phyloP scores from a whole-genome alignment of 768 basidiomycete species.

The Suillus fuscotomentosus region DNA sequence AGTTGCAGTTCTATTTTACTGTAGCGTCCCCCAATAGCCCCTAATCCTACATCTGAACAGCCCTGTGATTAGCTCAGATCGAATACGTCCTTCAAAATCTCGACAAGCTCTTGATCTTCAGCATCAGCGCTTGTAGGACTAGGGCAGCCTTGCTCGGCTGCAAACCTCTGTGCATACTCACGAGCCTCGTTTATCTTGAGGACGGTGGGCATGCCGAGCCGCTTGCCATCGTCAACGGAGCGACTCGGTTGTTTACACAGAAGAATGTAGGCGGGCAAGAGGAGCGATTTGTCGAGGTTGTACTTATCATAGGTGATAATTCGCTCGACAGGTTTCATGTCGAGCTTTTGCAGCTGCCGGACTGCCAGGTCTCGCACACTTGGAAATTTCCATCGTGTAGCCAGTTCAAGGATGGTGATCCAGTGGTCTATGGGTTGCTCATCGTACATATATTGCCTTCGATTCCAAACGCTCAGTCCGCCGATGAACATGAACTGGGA shows the following conservation, averaged over 20 bases:
- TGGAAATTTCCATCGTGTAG: slow-evolving; percentile 53
- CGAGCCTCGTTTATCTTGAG: slow-evolving; percentile 52
- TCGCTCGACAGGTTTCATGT: slow-evolving; percentile 48
- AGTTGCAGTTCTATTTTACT: not conserved
- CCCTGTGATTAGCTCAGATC: slow-evolving; percentile 13
- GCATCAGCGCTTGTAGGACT: slow-evolving; percentile 28
- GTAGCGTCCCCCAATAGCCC: not conserved
- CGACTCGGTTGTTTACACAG: slow-evolving; percentile 53
- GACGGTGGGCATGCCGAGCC: slow-evolving; percentile 56
- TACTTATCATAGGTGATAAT: slow-evolving; percentile 56
- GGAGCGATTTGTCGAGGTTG: slow-evolving; percentile 44
- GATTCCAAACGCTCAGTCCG: not conserved
- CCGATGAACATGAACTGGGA: too few species aligned
- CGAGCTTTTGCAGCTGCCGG: slow-evolving; percentile 51
- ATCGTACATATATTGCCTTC: slow-evolving; percentile 56
- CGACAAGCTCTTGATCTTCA: slow-evolving; percentile 24
- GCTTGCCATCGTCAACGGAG: slow-evolving; percentile 51
- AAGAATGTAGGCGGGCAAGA: slow-evolving; percentile 50
- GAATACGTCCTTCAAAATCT: slow-evolving; percentile 34
- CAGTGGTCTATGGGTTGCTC: slow-evolving; percentile 50
- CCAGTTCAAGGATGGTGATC: slow-evolving; percentile 51
- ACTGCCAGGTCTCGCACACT: slow-evolving; percentile 51
- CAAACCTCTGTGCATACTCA: slow-evolving; percentile 40
- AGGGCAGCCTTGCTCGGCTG: slow-evolving; percentile 25
- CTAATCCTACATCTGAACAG: not conserved